Base-by-base conservation (phyloP, 441 rosid species). In the Pelargonium myrrhifolium region DNA sequence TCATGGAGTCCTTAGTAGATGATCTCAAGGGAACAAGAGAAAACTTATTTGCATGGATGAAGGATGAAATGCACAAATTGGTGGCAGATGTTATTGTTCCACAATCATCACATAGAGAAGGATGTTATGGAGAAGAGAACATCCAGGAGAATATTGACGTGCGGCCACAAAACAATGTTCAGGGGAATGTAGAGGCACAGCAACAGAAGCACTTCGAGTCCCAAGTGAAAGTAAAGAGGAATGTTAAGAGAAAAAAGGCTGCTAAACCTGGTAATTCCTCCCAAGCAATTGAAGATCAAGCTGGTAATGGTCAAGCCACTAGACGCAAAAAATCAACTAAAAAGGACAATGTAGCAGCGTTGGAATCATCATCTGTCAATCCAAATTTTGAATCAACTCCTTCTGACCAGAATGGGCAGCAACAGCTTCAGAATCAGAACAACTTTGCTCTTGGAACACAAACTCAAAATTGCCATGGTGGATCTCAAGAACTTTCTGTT, bases 31-130 rank as follows among this genome's bases (percentile, higher is more conserved):
- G 69, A 35, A 75, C 83, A 10, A 76, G 87, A 71, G 77, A 75
- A 60, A 78, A 74, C 61, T 68, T 88, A 70, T 55, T 75, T 22
- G 69, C 72, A 42, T 82, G 88, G 88, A 80, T 85, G 91, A 77
- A 72, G 76, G 84, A 81, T 22, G 91, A 88, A 72, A 71, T 84
- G 68, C 71, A 72, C 67, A 82, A 83, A 65, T 37, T 82, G 77
- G 79, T 37, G 22, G 79, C 75, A 7, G 79, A 75, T 61, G 82
- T 74, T 59, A 15, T 31, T 62, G 76, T 64, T 60, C 65, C 65
- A 0, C 67, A 31, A 55, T 21, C 65, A 6, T 63, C 45, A 6
- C 78, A 67, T 68, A 75, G 72, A 22, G 77, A 72, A 22, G 53
- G 56, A 31, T 58, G 63, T 62, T 47, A 45, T 10, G 24, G 11